Base-by-base conservation (phyloP, 176 grass and related monocot species). In the Carex parvula region DNA sequence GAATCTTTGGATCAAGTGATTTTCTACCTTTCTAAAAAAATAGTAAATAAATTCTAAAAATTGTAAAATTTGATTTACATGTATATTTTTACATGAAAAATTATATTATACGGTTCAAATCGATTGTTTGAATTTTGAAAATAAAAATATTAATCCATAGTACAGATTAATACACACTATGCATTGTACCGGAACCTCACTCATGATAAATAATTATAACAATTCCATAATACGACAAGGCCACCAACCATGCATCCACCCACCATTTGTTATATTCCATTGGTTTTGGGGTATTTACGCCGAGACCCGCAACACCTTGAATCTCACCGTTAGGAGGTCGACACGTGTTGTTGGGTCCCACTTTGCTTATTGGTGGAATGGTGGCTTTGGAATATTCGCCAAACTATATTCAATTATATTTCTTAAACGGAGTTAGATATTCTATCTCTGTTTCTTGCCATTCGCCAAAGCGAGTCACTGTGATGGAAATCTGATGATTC, bases 211-310 rank as follows among this genome's bases (percentile, higher is more conserved):
- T 12, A 50, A 50, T 50, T 11, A 64, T 64, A 64, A 64, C n/a
- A 18, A 70, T 42, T 42, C 16, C 37, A 64, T 64, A 26, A 29
- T 42, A 4, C 17, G 33, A 80, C 44, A 39, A 60, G 55, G 21
- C 37, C 58, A 65, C 12, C n/a, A n/a, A n/a, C n/a, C 21, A 60
- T 37, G 18, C 30, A 64, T 17, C 29, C 30, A 68, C 17, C 64
- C 32, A 80, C 41, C 39, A 73, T 50, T 50, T 73, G 70, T 73
- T 50, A 81, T 81, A 44, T 82, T 82, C 37, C 12, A 82, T 63
- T 82, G 79, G 60, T 42, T 82, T 66, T 46, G 60, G 57, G 35
- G 20, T 39, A 82, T 82, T 64, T 64, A 82, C 79, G 79, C 79
- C 18, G 35, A 82, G 79, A 82, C 37, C 79, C 57, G 79, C 32